A percentile compares a stretch with the other conserved stretches of the same genome.
Conservation (phyloP, 2,329 filamentous ascomycete species). For the Aspergillus cejpii region DNA sequence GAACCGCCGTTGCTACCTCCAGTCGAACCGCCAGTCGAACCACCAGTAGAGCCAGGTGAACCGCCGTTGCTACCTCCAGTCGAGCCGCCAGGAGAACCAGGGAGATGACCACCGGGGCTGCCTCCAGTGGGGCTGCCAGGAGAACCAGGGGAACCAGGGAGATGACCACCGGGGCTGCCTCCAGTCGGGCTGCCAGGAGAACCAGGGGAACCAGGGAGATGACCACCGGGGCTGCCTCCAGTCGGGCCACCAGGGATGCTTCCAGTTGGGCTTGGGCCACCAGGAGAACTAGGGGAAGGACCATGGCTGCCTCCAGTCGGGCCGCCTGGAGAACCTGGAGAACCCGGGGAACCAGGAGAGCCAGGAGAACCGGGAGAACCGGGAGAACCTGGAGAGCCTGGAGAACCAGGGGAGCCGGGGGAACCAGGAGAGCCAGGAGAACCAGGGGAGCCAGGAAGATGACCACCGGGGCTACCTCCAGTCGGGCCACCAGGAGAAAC, state of each 20-base stretch:
- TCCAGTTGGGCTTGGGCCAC: neutral
- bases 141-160: no score
- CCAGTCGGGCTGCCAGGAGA: neutral
- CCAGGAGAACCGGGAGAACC: no score
- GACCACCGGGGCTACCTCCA: no score
- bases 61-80: neutral
- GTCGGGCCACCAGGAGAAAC: no score
- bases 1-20: neutral
- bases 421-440: no score
- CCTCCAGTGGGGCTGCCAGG: neutral
- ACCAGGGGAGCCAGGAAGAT: no score
- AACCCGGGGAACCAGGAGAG: no score
- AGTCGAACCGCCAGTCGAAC: neutral
- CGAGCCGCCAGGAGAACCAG: neutral
- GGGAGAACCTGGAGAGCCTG: no score
- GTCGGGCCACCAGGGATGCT: neutral
- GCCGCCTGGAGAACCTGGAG: neutral
- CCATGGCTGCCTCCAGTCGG: neutral
- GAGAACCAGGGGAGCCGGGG: no score
- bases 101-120: neutral
- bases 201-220: neutral
- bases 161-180: no score
- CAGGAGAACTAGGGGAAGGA: neutral
- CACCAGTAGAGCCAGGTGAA: neutral
- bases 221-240: neutral